phyloP scores from a whole-genome alignment of 495 filamentous ascomycete species.

The Massariosphaeria phaeospora region DNA sequence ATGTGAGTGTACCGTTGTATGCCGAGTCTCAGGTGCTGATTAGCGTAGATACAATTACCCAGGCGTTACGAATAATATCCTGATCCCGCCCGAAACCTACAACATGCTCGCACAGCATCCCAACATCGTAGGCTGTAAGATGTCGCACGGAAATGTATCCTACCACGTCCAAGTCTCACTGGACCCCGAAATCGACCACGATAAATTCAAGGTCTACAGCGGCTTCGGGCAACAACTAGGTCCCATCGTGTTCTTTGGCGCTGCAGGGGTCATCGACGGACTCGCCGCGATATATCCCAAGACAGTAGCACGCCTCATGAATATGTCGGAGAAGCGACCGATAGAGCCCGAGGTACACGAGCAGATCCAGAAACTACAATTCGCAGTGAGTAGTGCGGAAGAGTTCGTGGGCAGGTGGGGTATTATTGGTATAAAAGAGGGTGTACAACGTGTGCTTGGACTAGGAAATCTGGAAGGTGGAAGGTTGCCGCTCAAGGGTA shows the following conservation, averaged over 20 bases:
- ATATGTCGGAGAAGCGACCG: constrained; percentile 42
- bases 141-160: constrained; percentile 66
- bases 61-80: constrained; percentile 64
- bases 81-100: constrained; percentile 51
- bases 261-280: constrained; percentile 60
- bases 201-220: constrained; percentile 60
- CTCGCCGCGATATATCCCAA: constrained; percentile 64
- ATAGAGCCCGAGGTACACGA: constrained; percentile 43
- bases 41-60: constrained; percentile 60
- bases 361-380: constrained; percentile 55
- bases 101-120: constrained; percentile 39
- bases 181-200: constrained; percentile 49
- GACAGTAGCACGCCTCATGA: constrained; percentile 50
- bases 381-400: constrained; percentile 51
- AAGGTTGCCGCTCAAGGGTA: constrained; percentile 47
- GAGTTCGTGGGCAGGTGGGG: constrained; percentile 53
- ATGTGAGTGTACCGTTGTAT: constrained; percentile 32
- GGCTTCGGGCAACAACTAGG: constrained; percentile 69
- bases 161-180: constrained; percentile 54
- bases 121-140: constrained; percentile 61
- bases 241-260: constrained; percentile 56
- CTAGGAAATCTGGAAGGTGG: constrained; percentile 53
- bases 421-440: constrained; percentile 63
- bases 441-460: constrained; percentile 52
- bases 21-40: not conserved